These are phyloP conservation scores for Verbena officinalis DNA, from an alignment of 257 asterid species.

Conservation along the genomic window DNA sequence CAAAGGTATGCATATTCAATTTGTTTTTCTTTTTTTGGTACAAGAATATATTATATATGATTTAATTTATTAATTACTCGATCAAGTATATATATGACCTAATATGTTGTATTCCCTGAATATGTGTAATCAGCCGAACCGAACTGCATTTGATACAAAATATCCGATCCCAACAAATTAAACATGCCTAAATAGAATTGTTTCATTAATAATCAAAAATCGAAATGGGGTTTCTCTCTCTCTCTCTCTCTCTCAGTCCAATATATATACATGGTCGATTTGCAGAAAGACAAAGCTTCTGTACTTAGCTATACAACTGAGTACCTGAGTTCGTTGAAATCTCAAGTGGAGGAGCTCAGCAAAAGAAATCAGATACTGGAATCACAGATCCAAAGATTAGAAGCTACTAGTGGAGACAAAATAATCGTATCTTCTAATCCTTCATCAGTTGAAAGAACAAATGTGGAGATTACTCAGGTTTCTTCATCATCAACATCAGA, in stretches of 20 bases:
- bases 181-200: neutral
- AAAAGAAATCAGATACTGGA: slow-evolving; percentile 53
- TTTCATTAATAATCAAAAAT: neutral
- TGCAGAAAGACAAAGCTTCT: slow-evolving; percentile 84
- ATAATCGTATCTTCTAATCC: neutral
- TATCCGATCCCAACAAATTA: too few species aligned
- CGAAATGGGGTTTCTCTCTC: neutral
- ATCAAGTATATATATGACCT: too few species aligned
- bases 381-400: slow-evolving; percentile 25
- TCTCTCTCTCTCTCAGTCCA: neutral
- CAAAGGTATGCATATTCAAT: slow-evolving; percentile 50
- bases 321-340: slow-evolving; percentile 52
- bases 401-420: slow-evolving; percentile 2
- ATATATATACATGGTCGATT: neutral
- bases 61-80: neutral
- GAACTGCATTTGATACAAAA: too few species aligned
- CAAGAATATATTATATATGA: too few species aligned
- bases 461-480: slow-evolving; percentile 41
- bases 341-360: slow-evolving; percentile 54
- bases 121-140: too few species aligned
- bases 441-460: slow-evolving; percentile 33
- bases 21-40: too few species aligned
- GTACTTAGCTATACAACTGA: slow-evolving; percentile 67
- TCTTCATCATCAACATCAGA: slow-evolving; percentile 48
- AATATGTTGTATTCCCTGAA: too few species aligned